Conservation (phyloP, 495 filamentous ascomycete species). For the Chaetomium cochliodes region DNA sequence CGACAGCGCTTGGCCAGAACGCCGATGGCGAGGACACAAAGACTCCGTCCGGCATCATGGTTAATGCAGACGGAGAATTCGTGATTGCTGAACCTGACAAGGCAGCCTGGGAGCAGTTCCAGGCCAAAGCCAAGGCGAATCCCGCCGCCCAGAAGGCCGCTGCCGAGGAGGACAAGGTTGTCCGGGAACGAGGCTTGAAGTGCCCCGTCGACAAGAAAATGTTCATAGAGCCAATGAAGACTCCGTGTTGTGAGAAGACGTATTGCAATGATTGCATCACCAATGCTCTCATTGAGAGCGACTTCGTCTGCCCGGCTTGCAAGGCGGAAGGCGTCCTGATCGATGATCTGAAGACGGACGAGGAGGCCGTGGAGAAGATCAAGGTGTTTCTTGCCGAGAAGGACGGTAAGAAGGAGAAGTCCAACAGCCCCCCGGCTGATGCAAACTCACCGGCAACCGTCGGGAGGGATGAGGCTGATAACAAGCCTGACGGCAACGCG, state of each 20-base stretch:
- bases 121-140: constrained; percentile 84
- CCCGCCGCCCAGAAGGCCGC: constrained; percentile 72
- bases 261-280: constrained; percentile 99
- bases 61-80: constrained; percentile 95
- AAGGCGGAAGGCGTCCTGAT: constrained; percentile 85
- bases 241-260: constrained; percentile 93
- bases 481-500: constrained; percentile 30
- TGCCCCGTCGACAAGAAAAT: constrained; percentile 95
- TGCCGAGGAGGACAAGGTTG: constrained; percentile 66
- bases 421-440: constrained; percentile 32
- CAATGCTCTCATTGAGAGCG: constrained; percentile 93
- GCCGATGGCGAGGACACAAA: constrained; percentile 71
- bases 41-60: constrained; percentile 84
- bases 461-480: constrained; percentile 24
- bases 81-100: constrained; percentile 94
- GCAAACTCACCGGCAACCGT: constrained; percentile 34
- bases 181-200: constrained; percentile 82
- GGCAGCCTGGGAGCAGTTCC: constrained; percentile 92
- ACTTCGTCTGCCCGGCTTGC: constrained; percentile 92
- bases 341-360: constrained; percentile 83
- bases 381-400: constrained; percentile 73
- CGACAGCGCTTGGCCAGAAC: constrained; percentile 68
- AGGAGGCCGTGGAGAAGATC: constrained; percentile 72
- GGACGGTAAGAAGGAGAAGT: constrained; percentile 53
- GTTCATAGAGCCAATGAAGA: constrained; percentile 97